Evolutionary conservation across 2,329 filamentous ascomycete species (phyloP).

Genomic region (Cordyceps tenuipes): DNA sequence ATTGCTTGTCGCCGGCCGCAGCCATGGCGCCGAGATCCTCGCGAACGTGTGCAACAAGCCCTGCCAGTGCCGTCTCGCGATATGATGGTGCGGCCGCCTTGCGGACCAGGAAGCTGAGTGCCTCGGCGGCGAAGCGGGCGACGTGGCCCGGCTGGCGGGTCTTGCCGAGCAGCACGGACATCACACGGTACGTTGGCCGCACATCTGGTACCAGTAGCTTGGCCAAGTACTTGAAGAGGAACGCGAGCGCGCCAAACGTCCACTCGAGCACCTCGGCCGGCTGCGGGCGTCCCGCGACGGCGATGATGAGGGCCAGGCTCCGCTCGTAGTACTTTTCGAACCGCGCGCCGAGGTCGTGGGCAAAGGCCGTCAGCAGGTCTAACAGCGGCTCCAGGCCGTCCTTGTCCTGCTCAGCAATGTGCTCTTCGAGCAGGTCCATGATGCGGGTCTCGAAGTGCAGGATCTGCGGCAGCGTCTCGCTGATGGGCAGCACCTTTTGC

Average conservation of each 20-base stretch:
- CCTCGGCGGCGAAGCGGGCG: conserved; percentile 86
- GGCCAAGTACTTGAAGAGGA: conserved; percentile 95
- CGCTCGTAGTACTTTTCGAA: conserved; percentile 85
- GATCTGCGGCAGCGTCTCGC: conserved; percentile 85
- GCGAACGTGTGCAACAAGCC: conserved; percentile 65
- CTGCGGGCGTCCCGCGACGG: conserved; percentile 67
- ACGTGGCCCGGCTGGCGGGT: conserved; percentile 77
- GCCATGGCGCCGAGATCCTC: conserved; percentile 52
- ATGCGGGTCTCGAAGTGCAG: conserved; percentile 84
- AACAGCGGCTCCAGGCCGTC: conserved; percentile 79
- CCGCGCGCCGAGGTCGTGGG: conserved; percentile 78
- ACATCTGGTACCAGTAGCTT: conserved; percentile 79
- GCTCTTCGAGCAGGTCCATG: conserved; percentile 64
- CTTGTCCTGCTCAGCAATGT: conserved; percentile 69
- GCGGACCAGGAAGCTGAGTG: conserved; percentile 85
- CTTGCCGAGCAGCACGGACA: conserved; percentile 78
- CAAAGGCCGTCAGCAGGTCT: conserved; percentile 82
- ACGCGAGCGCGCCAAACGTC: conserved; percentile 90
- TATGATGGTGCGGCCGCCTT: conserved; percentile 76
- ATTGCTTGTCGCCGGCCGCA: conserved; percentile 46
- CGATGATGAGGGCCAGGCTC: conserved; percentile 66
- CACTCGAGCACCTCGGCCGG: conserved; percentile 91
- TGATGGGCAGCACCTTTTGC: conserved; percentile 65
- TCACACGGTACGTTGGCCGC: conserved; percentile 71
- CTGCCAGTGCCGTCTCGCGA: conserved; percentile 61